These are phyloP conservation scores for Aspergillus pseudonomiae DNA, from an alignment of 2,329 filamentous ascomycete genomes.

Conservation along the genomic window DNA sequence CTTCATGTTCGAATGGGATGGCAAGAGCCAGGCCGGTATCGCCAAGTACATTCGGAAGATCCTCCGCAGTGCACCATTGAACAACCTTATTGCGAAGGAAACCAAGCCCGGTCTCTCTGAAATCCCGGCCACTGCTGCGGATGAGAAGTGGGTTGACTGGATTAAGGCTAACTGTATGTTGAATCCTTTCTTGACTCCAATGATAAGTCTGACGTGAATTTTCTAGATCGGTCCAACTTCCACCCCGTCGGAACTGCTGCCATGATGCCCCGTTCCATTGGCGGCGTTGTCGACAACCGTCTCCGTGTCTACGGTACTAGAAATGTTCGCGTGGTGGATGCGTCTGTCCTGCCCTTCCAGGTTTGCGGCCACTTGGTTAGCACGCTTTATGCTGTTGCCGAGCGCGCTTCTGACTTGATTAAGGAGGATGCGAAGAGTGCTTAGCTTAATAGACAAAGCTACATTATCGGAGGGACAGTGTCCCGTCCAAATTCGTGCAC, in stretches of 20 bases:
- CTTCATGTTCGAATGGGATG: conserved; percentile 29
- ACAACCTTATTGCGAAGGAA: conserved; percentile 26
- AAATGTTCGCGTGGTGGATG: conserved; percentile 40
- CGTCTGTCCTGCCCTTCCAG: conserved; percentile 36
- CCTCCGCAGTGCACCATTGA: conserved; percentile 24
- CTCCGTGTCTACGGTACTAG: conserved; percentile 38
- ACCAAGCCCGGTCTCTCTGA: conserved; percentile 24
- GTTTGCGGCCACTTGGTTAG: conserved; percentile 34
- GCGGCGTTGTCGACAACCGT: conserved; percentile 36
- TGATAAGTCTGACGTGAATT: background rate
- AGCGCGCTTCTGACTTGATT: conserved; percentile 36
- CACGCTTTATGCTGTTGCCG: conserved; percentile 37
- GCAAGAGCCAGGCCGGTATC: conserved; percentile 9
- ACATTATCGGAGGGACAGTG: background rate
- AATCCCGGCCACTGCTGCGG: conserved; percentile 24
- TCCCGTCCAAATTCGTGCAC: background rate
- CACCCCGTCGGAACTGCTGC: conserved; percentile 37
- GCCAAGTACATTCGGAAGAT: conserved; percentile 24
- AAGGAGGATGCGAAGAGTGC: conserved; percentile 20
- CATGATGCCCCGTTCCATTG: conserved; percentile 35
- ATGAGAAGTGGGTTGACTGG: conserved; percentile 29
- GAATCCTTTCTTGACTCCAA: background rate
- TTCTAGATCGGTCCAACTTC: conserved; percentile 31
- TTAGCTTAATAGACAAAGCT: background rate
- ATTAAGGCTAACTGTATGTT: conserved; percentile 29